Conservation (phyloP, 2,329 filamentous ascomycete species). For the Fusarium sp. region DNA sequence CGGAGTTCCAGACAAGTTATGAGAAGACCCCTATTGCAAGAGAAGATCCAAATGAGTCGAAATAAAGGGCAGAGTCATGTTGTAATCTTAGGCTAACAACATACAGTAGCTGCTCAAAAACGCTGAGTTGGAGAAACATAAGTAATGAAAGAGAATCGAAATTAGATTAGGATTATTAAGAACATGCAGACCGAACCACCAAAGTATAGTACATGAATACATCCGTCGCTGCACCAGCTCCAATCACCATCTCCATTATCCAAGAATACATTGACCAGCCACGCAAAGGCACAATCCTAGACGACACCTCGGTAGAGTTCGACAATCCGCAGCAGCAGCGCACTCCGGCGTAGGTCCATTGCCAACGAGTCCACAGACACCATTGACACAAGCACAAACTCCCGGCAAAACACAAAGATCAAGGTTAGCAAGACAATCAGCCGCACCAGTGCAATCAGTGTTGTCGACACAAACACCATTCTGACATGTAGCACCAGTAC, state of each 20-base stretch:
- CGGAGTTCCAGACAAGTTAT: rapidly evolving
- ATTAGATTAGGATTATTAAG: background rate
- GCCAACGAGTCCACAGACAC: background rate
- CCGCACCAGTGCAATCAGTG: background rate
- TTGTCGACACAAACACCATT: conserved; percentile 2
- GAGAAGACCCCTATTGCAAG: rapidly evolving
- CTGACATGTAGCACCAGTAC: background rate
- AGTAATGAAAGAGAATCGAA: background rate
- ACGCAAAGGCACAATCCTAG: background rate
- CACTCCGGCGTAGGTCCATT: background rate
- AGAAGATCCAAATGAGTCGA: background rate
- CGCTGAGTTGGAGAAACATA: rapidly evolving
- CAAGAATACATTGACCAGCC: background rate
- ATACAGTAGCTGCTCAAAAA: rapidly evolving
- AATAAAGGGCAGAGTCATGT: too few species aligned
- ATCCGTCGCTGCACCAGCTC: background rate
- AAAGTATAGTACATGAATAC: rapidly evolving
- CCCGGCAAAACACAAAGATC: background rate
- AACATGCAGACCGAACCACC: background rate
- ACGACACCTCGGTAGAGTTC: background rate
- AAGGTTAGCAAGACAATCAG: background rate
- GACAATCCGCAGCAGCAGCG: background rate
- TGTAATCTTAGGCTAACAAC: too few species aligned
- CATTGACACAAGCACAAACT: background rate
- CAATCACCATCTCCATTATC: background rate